A percentile compares a stretch with the other conserved stretches of the same genome.
Evolutionary conservation across 2,329 filamentous ascomycete genomes (phyloP).

Genomic region (Trichoderma breve): DNA sequence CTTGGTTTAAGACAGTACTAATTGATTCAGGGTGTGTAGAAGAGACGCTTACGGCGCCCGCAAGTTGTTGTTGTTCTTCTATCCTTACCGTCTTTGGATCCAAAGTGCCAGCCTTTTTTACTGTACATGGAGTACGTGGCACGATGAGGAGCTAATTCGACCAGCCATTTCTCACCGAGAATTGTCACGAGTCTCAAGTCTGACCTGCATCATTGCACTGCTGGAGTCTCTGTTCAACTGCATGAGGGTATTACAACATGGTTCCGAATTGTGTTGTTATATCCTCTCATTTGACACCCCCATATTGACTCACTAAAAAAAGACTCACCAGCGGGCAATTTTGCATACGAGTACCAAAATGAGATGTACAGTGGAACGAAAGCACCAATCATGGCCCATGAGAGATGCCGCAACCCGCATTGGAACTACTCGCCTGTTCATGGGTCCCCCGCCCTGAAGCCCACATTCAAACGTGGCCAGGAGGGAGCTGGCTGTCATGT

Average conservation of each 20-base stretch:
- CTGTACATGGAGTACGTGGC: not conserved
- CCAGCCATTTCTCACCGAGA: not conserved
- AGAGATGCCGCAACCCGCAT: not conserved
- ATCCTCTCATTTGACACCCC: not conserved
- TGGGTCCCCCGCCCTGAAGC: not conserved
- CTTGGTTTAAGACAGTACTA: not conserved
- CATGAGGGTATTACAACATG: not conserved
- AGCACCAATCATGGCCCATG: not conserved
- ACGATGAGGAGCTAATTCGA: not conserved
- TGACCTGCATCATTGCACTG: not conserved
- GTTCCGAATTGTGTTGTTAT: not conserved
- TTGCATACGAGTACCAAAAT: not conserved
- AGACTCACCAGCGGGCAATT: not conserved
- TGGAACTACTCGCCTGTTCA: not conserved
- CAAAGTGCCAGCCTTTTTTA: not conserved
- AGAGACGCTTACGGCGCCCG: not conserved
- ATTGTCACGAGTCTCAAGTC: not conserved
- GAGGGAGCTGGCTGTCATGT: not conserved
- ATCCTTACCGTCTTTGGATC: not conserved
- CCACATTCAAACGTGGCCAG: not conserved
- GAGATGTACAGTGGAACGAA: not conserved
- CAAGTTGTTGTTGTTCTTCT: not conserved
- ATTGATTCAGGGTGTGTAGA: not conserved
- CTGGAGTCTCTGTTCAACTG: not conserved
- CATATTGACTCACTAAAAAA: not conserved